These are phyloP conservation scores for Postia placenta DNA, from an alignment of 768 basidiomycete species.

Conservation along the genomic window DNA sequence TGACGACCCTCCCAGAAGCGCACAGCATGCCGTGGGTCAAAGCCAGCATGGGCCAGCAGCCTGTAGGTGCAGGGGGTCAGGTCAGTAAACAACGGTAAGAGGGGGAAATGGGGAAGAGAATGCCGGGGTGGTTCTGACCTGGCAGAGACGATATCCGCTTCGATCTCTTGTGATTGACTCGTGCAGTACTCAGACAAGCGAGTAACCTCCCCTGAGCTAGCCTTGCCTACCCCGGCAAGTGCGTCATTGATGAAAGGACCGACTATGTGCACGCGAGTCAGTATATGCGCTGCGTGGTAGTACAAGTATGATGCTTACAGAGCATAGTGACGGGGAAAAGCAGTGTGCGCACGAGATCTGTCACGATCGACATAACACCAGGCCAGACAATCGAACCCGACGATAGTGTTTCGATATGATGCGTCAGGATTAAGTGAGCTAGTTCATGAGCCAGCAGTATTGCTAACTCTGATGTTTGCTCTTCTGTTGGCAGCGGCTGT, in stretches of 20 bases:
- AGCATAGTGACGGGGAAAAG: constrained; percentile 88
- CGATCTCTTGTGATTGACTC: constrained; percentile 79
- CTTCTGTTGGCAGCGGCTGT: constrained; percentile 57
- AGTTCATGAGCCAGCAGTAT: constrained; percentile 92
- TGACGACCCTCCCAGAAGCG: constrained; percentile 73
- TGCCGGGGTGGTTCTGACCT: too few relatives aligned
- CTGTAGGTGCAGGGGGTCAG: constrained; percentile 30
- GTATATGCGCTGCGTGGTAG: constrained; percentile 13
- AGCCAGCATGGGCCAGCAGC: constrained; percentile 88
- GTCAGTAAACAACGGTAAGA: neutral
- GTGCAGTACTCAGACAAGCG: constrained; percentile 73
- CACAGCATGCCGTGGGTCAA: constrained; percentile 78
- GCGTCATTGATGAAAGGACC: constrained; percentile 97
- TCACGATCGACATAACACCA: constrained; percentile 65
- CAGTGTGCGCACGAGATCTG: constrained; percentile 72
- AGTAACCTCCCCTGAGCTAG: constrained; percentile 69
- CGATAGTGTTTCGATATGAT: constrained; percentile 90
- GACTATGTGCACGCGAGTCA: constrained; percentile 32
- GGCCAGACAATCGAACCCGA: constrained; percentile 80
- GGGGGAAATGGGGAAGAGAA: neutral
- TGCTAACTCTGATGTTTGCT: constrained; percentile 86
- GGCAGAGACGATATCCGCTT: constrained; percentile 87
- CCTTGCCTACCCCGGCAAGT: constrained; percentile 72
- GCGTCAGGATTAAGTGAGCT: constrained; percentile 83
- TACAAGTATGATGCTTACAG: constrained; percentile 20